A percentile compares a stretch with the other conserved stretches of the same genome.
phyloP scores from a whole-genome alignment of 768 basidiomycete genomes.

The Asterophora parasitica region DNA sequence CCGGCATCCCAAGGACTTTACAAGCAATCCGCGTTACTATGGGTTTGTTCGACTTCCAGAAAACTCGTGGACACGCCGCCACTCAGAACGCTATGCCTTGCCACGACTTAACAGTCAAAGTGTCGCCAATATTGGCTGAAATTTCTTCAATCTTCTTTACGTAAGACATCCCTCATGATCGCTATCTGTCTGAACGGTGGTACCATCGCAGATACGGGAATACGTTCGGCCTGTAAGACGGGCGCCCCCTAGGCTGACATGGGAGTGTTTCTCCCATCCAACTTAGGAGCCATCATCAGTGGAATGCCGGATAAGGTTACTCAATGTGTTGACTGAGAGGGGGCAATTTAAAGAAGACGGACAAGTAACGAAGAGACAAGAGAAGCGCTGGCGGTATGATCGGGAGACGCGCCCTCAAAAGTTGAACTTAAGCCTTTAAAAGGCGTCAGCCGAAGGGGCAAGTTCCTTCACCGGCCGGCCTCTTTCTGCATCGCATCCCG shows the following conservation, averaged over 20 bases:
- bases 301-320: constrained; percentile 4
- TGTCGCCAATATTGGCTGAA: not conserved
- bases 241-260: constrained; percentile 3
- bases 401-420: constrained; percentile 14
- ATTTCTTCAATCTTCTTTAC: constrained; percentile 1
- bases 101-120: not conserved
- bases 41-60: not conserved
- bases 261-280: not conserved
- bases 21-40: not conserved
- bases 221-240: not conserved
- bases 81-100: not conserved
- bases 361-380: constrained; percentile 10
- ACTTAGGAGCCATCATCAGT: not conserved
- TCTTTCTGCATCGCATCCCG: too few species aligned
- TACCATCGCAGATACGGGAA: constrained; percentile 5
- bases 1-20: not conserved
- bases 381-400: constrained; percentile 21
- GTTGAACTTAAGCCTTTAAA: constrained; percentile 13
- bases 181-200: constrained; percentile 6
- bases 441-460: constrained; percentile 1
- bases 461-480: not conserved
- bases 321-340: constrained; percentile 2
- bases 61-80: constrained; percentile 2
- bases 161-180: constrained; percentile 13
- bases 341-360: constrained; percentile 8